Conservation (phyloP, 73 alveolate genomes). For the Symbiodinium pilosum region DNA sequence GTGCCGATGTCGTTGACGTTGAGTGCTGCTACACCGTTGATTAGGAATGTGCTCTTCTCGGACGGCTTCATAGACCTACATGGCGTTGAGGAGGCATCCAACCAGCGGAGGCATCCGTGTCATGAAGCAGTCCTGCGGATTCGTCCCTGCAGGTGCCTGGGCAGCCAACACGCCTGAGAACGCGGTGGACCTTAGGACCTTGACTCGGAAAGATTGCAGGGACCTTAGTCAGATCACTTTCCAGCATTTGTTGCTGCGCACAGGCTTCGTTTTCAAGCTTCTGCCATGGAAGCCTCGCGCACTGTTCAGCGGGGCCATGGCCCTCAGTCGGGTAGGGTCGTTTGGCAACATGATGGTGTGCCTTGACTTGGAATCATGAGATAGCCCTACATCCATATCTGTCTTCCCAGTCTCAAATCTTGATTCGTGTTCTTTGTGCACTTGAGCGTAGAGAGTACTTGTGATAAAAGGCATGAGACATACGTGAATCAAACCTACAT, state of each 20-base stretch:
- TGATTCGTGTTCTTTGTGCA: too few relatives aligned
- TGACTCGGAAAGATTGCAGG: too few relatives aligned
- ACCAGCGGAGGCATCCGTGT: background rate
- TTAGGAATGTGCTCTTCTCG: slow-evolving; percentile 71
- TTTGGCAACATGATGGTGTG: background rate
- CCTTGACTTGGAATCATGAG: too few relatives aligned
- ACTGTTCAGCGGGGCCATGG: slow-evolving; percentile 40
- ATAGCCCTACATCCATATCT: too few relatives aligned
- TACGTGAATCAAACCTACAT: slow-evolving; percentile 48
- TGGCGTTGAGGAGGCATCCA: slow-evolving; percentile 65
- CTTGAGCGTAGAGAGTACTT: too few relatives aligned
- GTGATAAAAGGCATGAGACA: slow-evolving; percentile 20
- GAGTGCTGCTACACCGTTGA: background rate
- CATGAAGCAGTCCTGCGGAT: background rate
- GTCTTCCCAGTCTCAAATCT: too few relatives aligned
- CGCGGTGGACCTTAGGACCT: slow-evolving; percentile 64
- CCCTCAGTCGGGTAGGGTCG: too few relatives aligned
- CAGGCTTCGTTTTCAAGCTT: slow-evolving; percentile 77
- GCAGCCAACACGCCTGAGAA: slow-evolving; percentile 38
- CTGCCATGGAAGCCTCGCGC: slow-evolving; percentile 87
- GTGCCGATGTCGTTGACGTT: background rate
- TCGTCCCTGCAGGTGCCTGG: slow-evolving; percentile 54
- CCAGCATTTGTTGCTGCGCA: too few relatives aligned
- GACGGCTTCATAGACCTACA: slow-evolving; percentile 79
- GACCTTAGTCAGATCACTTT: background rate